Base-by-base conservation (phyloP, 2,329 filamentous ascomycete species). In the Claviceps capensis region DNA sequence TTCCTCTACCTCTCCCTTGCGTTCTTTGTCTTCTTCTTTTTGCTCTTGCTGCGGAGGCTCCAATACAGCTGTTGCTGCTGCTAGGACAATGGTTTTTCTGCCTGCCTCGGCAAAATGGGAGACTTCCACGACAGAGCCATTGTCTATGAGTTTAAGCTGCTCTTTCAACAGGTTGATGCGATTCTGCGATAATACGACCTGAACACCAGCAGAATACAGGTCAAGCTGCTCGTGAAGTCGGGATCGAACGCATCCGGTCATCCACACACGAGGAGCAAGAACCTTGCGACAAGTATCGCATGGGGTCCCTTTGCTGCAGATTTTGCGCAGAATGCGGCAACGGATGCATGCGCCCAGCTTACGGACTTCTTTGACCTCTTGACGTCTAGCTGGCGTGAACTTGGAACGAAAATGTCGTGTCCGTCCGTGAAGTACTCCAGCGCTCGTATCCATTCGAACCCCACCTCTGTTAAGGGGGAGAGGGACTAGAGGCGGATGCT, bases 331-430 rank as follows among this genome's bases (percentile, higher is more conserved):
- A 55, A 84, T 83, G 40, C 80, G 74, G 59, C 81, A 85, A 45
- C 81, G 71, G 50, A 83, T 82, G 58, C 81, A 85, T 13, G 81
- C 81, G 5, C 81, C 81, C 38, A 81, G 74, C 58, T 81, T 80
- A 23, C 81, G 76, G 22, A 84, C 78, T 55, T 80, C 77, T 57
- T 82, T 79, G 2, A 85, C 81, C 59, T 84, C 78, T 60, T 78
- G 81, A 22, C 81, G 72, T n/a, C 81, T 72, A 1, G 68, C 68
- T 5, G 77, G 70, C 19, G 74, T 77, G 57, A 83, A 83, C 8
- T 76, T 71, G 4, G 78, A 76, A 9, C 80, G 74, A 7, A 74
- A 72, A 58, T 82, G 73, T 16, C 74, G 73, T 1, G 73, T 68
- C 50, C 71, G 72, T 11, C 75, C 74, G 46, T 78, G 72, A 1